Percentiles rank a stretch among this genome's conserved stretches.
These are phyloP conservation scores for Phytophthora aleatoria DNA, from an alignment of 352 stramenopile genomes.

Conservation along the genomic window DNA sequence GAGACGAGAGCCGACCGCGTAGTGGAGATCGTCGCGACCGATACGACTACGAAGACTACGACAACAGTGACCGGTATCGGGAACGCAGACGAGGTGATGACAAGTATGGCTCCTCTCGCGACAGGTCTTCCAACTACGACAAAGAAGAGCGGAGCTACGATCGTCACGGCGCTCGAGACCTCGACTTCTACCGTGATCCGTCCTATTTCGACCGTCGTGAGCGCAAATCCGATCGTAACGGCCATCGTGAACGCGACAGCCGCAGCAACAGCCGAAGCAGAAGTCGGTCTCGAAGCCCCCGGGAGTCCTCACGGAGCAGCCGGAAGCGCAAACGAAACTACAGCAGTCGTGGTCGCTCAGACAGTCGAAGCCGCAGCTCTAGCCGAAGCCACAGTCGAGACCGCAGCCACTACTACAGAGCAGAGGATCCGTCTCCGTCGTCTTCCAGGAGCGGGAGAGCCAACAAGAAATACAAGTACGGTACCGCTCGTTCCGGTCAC, in stretches of 20 bases:
- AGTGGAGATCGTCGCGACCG: constrained; percentile 30
- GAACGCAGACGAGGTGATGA: constrained; percentile 36
- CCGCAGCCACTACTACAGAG: constrained; percentile 32
- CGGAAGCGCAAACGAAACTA: constrained; percentile 50
- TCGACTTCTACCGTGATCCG: constrained; percentile 41
- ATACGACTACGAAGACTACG: constrained; percentile 43
- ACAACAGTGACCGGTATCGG: constrained; percentile 35
- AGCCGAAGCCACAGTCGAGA: constrained; percentile 50
- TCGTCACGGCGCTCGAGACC: constrained; percentile 38
- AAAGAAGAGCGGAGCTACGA: constrained; percentile 42
- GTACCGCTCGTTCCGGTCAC: constrained; percentile 3
- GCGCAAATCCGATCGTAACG: constrained; percentile 29
- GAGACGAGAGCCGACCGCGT: constrained; percentile 19
- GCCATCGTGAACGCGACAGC: constrained; percentile 31
- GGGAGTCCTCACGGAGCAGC: constrained; percentile 27
- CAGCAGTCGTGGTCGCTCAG: constrained; percentile 36
- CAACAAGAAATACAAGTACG: constrained; percentile 28
- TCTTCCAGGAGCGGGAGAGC: constrained; percentile 22
- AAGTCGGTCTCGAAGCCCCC: constrained; percentile 43
- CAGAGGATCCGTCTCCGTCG: constrained; percentile 24
- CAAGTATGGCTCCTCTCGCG: constrained; percentile 34
- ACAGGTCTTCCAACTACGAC: constrained; percentile 32
- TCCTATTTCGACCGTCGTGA: constrained; percentile 42
- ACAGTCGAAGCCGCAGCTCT: constrained; percentile 51
- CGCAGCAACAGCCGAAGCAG: constrained; percentile 44